These are phyloP conservation scores for Candida endomychidarum DNA, from an alignment of 805 yeast species.

Conservation along the genomic window DNA sequence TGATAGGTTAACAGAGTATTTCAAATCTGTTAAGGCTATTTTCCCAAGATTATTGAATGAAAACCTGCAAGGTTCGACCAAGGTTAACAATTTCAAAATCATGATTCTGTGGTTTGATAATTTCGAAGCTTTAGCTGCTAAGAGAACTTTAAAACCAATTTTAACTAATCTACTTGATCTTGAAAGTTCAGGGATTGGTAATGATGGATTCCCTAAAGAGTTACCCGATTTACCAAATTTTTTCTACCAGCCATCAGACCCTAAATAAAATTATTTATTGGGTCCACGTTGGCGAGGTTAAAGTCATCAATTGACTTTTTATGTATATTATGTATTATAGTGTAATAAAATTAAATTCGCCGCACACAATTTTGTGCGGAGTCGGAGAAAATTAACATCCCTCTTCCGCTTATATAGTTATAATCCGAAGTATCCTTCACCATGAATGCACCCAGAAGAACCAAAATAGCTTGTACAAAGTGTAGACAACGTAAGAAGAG, in stretches of 20 bases:
- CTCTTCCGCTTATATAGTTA: too few relatives aligned
- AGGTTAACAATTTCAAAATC: constrained; percentile 1
- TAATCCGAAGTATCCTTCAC: too few relatives aligned
- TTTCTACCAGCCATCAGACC: constrained; percentile 5
- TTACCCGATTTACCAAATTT: constrained; percentile 19
- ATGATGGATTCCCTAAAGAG: constrained; percentile 6
- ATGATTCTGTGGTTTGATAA: constrained; percentile 5
- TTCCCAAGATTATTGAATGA: constrained; percentile 21
- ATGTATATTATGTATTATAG: too few relatives aligned
- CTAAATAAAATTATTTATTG: too few relatives aligned
- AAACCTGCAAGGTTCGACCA: background rate
- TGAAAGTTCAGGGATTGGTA: background rate
- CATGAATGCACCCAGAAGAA: constrained; percentile 15
- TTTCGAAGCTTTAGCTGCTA: background rate
- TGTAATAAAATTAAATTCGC: too few relatives aligned
- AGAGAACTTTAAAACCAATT: constrained; percentile 7
- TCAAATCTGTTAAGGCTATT: constrained; percentile 16
- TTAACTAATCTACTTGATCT: constrained; percentile 11
- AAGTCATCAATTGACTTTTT: background rate
- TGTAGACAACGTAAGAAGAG: constrained; percentile 34
- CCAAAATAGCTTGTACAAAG: constrained; percentile 29
- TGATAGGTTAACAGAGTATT: constrained; percentile 18
- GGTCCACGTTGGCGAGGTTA: too few relatives aligned
- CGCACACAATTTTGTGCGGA: too few relatives aligned
- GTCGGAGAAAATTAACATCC: too few relatives aligned